Percentiles rank a stretch among this genome's conserved stretches.
phyloP scores from a whole-genome alignment of 495 filamentous ascomycete genomes.

The Pseudevernia furfuracea region DNA sequence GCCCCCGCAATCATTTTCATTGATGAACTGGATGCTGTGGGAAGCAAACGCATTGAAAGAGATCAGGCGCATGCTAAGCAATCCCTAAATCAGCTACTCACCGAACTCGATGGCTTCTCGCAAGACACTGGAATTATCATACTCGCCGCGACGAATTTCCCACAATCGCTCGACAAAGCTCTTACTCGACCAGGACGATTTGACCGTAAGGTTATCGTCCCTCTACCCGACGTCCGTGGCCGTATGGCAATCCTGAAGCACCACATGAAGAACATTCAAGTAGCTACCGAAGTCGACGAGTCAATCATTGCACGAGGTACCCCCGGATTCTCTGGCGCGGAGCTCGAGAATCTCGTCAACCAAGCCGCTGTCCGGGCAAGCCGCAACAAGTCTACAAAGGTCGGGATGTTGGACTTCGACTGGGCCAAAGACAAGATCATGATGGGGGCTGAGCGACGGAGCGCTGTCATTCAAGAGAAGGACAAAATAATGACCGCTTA shows the following conservation, averaged over 20 bases:
- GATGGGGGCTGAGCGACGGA: constrained; percentile 88
- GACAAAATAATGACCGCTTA: constrained; percentile 89
- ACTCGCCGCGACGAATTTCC: constrained; percentile 92
- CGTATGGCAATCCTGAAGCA: constrained; percentile 86
- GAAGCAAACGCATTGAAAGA: constrained; percentile 83
- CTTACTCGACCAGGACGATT: constrained; percentile 91
- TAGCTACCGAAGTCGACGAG: constrained; percentile 70
- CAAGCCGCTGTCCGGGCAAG: constrained; percentile 89
- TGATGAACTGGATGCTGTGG: constrained; percentile 94
- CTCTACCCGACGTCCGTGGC: constrained; percentile 91
- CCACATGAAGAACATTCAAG: constrained; percentile 81
- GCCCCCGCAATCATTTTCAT: constrained; percentile 97
- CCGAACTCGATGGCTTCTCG: constrained; percentile 96
- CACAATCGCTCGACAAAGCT: constrained; percentile 87
- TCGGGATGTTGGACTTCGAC: constrained; percentile 76
- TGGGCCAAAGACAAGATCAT: constrained; percentile 98
- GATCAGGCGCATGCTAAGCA: constrained; percentile 97
- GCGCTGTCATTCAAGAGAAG: constrained; percentile 78
- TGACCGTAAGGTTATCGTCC: constrained; percentile 80
- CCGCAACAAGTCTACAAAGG: constrained; percentile 63
- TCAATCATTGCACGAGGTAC: constrained; percentile 76
- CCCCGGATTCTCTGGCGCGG: constrained; percentile 87
- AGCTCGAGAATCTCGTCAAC: constrained; percentile 93
- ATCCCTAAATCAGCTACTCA: constrained; percentile 92
- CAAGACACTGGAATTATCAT: constrained; percentile 92